phyloP scores from a whole-genome alignment of 768 basidiomycete species.

The Pluteus cervinus region DNA sequence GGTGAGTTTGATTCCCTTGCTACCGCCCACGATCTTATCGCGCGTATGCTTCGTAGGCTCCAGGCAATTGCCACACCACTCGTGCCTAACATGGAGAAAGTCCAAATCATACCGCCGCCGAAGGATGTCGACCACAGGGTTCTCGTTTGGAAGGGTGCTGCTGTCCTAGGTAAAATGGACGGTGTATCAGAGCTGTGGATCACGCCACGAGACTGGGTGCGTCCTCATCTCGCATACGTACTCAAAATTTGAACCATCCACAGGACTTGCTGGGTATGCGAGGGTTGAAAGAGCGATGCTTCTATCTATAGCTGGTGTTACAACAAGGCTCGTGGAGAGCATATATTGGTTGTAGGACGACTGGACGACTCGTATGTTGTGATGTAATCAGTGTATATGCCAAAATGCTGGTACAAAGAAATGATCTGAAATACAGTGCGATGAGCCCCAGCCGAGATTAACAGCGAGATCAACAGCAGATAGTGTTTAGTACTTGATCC shows the following conservation, averaged over 20 bases:
- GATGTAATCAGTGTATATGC: too few relatives aligned
- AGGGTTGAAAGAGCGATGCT: conserved; percentile 76
- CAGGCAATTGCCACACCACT: conserved; percentile 83
- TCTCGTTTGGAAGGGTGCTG: conserved; percentile 92
- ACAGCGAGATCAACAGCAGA: too few relatives aligned
- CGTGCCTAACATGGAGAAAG: conserved; percentile 79
- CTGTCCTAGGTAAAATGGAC: conserved; percentile 90
- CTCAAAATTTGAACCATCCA: conserved; percentile 7
- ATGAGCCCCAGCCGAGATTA: too few relatives aligned
- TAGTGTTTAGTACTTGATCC: too few relatives aligned
- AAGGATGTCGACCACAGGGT: conserved; percentile 89
- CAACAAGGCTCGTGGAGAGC: too few relatives aligned
- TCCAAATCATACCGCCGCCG: conserved; percentile 90
- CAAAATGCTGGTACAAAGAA: too few relatives aligned
- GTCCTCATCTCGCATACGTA: conserved; percentile 12
- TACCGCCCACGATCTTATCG: conserved; percentile 2
- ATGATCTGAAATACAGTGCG: too few relatives aligned
- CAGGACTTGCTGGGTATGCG: conserved; percentile 78
- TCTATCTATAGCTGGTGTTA: conserved; percentile 64
- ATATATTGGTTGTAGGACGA: too few relatives aligned
- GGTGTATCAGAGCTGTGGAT: conserved; percentile 88
- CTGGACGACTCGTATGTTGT: too few relatives aligned
- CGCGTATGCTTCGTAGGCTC: conserved; percentile 33
- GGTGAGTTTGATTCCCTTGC: conserved; percentile 35
- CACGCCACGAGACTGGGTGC: conserved; percentile 80